These are phyloP conservation scores for Xylaria bambusicola DNA, from an alignment of 495 filamentous ascomycete species.

Conservation along the genomic window DNA sequence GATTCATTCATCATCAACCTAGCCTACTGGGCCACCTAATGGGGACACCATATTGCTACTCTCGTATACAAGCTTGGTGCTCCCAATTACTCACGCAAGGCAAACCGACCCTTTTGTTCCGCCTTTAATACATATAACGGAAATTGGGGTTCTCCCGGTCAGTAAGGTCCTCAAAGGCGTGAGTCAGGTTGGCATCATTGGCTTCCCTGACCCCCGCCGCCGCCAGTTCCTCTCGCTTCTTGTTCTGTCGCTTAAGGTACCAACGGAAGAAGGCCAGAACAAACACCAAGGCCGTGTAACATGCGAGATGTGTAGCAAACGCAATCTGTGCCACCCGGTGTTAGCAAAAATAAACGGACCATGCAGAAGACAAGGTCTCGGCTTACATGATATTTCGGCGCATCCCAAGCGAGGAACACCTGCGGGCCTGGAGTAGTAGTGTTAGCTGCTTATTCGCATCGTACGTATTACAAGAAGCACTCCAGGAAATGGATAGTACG, in stretches of 20 bases:
- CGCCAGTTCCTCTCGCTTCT: constrained; percentile 47
- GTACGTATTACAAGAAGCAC: neutral
- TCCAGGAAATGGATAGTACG: neutral
- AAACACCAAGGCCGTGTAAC: constrained; percentile 51
- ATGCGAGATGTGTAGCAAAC: constrained; percentile 57
- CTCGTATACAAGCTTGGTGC: too few species aligned
- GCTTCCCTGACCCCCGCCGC: constrained; percentile 43
- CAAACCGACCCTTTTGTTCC: neutral
- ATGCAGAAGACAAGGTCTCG: neutral
- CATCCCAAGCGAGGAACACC: constrained; percentile 53
- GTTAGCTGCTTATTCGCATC: neutral
- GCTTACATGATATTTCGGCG: constrained; percentile 47
- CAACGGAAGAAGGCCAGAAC: constrained; percentile 50
- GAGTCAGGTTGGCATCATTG: constrained; percentile 43
- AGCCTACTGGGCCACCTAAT: too few species aligned
- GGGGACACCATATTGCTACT: too few species aligned
- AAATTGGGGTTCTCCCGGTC: constrained; percentile 61
- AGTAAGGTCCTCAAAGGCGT: constrained; percentile 61
- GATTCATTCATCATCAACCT: too few species aligned
- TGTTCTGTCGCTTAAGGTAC: constrained; percentile 49
- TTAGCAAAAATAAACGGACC: neutral
- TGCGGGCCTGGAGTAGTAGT: constrained; percentile 47
- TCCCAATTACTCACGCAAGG: too few species aligned
- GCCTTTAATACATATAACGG: constrained; percentile 48
- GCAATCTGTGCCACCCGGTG: constrained; percentile 36